phyloP scores from a whole-genome alignment of 2,329 filamentous ascomycete genomes.

The Elsinoe arachidis region DNA sequence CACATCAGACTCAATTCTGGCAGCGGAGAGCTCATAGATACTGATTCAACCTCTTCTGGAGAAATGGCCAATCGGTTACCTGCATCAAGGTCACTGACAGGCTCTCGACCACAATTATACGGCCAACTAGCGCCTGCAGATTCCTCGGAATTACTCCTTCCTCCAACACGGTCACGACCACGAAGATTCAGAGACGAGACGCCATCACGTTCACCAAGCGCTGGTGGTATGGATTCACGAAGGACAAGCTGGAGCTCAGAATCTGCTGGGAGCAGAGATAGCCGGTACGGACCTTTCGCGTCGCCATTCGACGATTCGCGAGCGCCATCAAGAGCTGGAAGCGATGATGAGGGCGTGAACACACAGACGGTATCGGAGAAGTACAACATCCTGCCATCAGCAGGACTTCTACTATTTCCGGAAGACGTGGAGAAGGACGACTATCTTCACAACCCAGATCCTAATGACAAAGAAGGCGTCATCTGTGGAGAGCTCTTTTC shows the following conservation, averaged over 20 bases:
- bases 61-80: constrained; percentile 33
- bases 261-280: constrained; percentile 43
- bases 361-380: constrained; percentile 67
- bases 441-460: constrained; percentile 61
- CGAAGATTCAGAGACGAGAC: constrained; percentile 46
- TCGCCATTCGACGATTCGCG: constrained; percentile 54
- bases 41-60: constrained; percentile 26
- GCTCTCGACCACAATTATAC: constrained; percentile 26
- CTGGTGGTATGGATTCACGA: constrained; percentile 48
- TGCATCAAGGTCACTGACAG: constrained; percentile 39
- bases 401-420: constrained; percentile 58
- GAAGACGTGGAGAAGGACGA: constrained; percentile 69
- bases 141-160: constrained; percentile 44
- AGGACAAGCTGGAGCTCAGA: constrained; percentile 60
- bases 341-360: constrained; percentile 57
- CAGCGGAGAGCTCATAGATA: constrained; percentile 41
- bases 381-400: constrained; percentile 62
- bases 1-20: constrained; percentile 59
- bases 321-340: constrained; percentile 51
- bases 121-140: constrained; percentile 28
- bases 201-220: constrained; percentile 41
- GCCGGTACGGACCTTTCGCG: constrained; percentile 40
- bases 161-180: constrained; percentile 40
- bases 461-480: constrained; percentile 52
- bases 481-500: constrained; percentile 54